Evolutionary conservation across 345 rosid genomes (phyloP).

Genomic region (Euphorbia tirucalli): DNA sequence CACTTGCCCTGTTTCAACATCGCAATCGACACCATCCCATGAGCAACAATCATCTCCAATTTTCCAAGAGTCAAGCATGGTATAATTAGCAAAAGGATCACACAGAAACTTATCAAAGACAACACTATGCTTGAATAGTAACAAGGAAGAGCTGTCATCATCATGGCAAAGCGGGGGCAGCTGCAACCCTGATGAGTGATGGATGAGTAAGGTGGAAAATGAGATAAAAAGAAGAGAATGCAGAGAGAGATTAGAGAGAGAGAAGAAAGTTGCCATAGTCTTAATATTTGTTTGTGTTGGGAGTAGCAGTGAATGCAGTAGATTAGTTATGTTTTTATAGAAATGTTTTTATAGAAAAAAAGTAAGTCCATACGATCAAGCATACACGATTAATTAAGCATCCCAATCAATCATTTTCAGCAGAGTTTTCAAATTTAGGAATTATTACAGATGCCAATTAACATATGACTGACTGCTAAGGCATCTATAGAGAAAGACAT

Average conservation of each 20-base stretch:
- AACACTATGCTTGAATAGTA: slow-evolving; percentile 14
- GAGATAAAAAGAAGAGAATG: too few relatives aligned
- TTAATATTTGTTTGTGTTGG: too few relatives aligned
- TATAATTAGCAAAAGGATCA: neutral
- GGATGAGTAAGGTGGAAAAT: neutral
- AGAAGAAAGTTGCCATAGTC: neutral
- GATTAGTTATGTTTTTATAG: too few relatives aligned
- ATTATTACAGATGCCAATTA: too few relatives aligned
- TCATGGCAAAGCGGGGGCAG: neutral
- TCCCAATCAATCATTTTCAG: too few relatives aligned
- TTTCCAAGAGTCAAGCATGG: slow-evolving; percentile 10
- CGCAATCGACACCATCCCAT: slow-evolving; percentile 23
- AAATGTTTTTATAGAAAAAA: too few relatives aligned
- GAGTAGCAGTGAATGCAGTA: neutral
- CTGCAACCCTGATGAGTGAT: neutral
- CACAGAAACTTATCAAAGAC: neutral
- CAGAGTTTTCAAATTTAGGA: too few relatives aligned
- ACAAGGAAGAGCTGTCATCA: slow-evolving; percentile 1
- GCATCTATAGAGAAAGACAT: neutral
- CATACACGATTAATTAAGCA: too few relatives aligned
- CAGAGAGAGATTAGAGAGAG: too few relatives aligned
- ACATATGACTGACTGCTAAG: neutral
- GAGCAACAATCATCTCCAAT: slow-evolving; percentile 12
- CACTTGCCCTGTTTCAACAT: neutral
- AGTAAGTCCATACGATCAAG: too few relatives aligned